Percentiles rank a stretch among this genome's conserved stretches.
Evolutionary conservation across 257 asterid species (phyloP).

Genomic region (Solanum verrucosum): DNA sequence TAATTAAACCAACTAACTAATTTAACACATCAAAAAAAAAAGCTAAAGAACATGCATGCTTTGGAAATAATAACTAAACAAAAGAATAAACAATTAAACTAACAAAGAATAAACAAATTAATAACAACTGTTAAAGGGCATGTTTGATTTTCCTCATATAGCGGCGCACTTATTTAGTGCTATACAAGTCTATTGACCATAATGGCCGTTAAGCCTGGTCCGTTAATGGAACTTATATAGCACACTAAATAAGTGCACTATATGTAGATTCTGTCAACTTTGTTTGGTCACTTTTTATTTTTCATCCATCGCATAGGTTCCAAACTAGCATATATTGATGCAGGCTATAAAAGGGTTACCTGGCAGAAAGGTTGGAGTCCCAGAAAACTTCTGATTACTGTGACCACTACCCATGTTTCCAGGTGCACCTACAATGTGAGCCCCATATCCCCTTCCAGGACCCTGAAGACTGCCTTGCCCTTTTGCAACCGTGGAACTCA

Average conservation of each 20-base stretch:
- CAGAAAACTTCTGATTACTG: slow-evolving; percentile 51
- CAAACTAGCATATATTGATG: background rate
- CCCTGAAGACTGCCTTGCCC: slow-evolving; percentile 56
- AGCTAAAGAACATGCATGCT: background rate
- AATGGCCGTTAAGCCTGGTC: background rate
- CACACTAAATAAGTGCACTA: background rate
- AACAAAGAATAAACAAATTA: background rate
- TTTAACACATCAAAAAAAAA: background rate
- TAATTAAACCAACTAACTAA: background rate
- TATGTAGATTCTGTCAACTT: background rate
- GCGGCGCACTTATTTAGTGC: background rate
- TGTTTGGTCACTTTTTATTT: background rate
- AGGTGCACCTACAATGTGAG: slow-evolving; percentile 64
- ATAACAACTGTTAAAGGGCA: background rate
- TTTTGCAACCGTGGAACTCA: slow-evolving; percentile 49
- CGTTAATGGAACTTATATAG: background rate
- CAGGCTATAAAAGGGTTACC: slow-evolving; percentile 20
- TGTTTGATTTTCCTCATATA: background rate
- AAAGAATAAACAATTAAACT: background rate
- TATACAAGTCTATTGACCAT: background rate
- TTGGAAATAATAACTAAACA: no score
- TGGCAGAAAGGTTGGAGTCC: slow-evolving; percentile 69
- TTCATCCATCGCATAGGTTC: background rate
- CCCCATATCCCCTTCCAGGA: slow-evolving; percentile 64
- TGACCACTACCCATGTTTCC: slow-evolving; percentile 39